Percentiles rank a stretch among this genome's conserved stretches.
Conservation (phyloP, 2,329 filamentous ascomycete genomes). For the Fusarium floridanum region DNA sequence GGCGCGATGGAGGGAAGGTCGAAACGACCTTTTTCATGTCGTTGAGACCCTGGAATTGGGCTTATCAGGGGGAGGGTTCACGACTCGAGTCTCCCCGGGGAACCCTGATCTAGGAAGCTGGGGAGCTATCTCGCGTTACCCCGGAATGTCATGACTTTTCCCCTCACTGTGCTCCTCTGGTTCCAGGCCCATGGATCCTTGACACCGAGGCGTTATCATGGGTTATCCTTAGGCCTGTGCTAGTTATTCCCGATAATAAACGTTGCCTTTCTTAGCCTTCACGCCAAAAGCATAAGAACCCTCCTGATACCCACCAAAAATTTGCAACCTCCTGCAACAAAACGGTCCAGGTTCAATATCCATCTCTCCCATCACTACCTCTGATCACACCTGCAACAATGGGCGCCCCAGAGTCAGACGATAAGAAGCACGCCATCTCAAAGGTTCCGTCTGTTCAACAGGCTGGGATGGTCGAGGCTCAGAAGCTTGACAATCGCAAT, state of each 20-base stretch:
- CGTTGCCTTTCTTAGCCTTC: not conserved
- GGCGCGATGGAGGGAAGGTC: slow-evolving; percentile 6
- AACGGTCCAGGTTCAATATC: not conserved
- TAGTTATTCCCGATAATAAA: slow-evolving; percentile 4
- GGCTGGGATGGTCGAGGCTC: not conserved
- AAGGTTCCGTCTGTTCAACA: slow-evolving; percentile 1
- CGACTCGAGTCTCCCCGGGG: not conserved
- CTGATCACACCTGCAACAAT: not conserved
- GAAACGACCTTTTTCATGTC: slow-evolving; percentile 5
- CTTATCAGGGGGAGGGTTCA: not conserved
- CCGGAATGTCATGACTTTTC: not conserved
- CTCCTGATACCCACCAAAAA: not conserved
- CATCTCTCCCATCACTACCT: not conserved
- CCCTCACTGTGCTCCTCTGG: not conserved
- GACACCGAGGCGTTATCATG: not conserved
- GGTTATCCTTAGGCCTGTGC: not conserved
- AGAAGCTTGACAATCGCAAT: slow-evolving; percentile 8
- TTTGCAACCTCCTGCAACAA: not conserved
- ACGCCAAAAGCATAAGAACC: slow-evolving; percentile 7
- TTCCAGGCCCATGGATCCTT: not conserved
- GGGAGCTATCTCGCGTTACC: not conserved
- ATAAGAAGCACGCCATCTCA: slow-evolving; percentile 8
- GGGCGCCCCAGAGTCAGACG: not conserved
- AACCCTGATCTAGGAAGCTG: not conserved
- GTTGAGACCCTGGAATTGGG: not conserved